Conservation (phyloP, 2,329 filamentous ascomycete species). For the Verruconis gallopava region DNA sequence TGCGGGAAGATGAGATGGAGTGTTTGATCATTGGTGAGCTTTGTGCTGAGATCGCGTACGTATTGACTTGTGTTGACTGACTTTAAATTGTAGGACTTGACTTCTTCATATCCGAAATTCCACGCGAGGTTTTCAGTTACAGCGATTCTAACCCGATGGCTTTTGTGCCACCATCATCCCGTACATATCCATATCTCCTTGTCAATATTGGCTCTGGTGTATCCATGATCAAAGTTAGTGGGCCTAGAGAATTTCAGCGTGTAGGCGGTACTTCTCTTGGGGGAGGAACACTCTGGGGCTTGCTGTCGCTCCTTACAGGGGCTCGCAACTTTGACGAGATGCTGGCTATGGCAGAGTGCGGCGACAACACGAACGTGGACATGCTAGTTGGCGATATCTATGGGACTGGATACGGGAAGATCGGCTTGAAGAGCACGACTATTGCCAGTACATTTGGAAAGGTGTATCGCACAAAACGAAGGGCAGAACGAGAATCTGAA, state of each 20-base stretch:
- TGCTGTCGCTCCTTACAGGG: constrained; percentile 84
- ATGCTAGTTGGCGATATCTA: constrained; percentile 98
- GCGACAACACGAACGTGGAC: constrained; percentile 87
- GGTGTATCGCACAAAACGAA: constrained; percentile 82
- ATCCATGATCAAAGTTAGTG: constrained; percentile 92
- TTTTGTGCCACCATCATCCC: constrained; percentile 62
- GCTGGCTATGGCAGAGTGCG: constrained; percentile 78
- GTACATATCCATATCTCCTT: constrained; percentile 91
- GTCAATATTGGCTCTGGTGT: constrained; percentile 98
- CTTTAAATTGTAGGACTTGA: constrained; percentile 65
- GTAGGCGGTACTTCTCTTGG: constrained; percentile 92
- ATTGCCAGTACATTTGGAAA: constrained; percentile 97
- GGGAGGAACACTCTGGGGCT: constrained; percentile 93
- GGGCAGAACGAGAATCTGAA: constrained; percentile 67
- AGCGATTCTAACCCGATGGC: constrained; percentile 83
- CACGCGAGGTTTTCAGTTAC: constrained; percentile 93
- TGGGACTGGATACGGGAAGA: constrained; percentile 88
- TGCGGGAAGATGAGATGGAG: constrained; percentile 96
- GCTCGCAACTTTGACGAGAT: constrained; percentile 95
- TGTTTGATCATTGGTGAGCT: constrained; percentile 78
- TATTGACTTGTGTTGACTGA: too few relatives aligned
- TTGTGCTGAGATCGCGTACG: neutral
- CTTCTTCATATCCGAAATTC: constrained; percentile 98
- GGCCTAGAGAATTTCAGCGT: constrained; percentile 71
- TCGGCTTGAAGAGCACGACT: constrained; percentile 86